Evolutionary conservation across 495 filamentous ascomycete genomes (phyloP).

Genomic region (Umbilicaria muhlenbergii): DNA sequence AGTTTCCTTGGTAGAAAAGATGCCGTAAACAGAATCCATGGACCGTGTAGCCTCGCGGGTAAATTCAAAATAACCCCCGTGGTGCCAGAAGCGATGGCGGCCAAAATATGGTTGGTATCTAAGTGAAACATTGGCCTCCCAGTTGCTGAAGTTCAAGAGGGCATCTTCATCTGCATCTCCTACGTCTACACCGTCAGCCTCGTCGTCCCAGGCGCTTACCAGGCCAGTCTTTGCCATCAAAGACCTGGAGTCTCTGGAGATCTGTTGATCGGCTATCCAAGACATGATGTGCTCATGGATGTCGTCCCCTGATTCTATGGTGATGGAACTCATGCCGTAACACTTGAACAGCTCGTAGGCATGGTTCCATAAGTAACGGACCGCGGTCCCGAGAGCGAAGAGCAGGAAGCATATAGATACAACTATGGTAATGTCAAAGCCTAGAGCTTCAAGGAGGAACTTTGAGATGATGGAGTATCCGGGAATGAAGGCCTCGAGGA

Average conservation of each 20-base stretch:
- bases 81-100: slow-evolving; percentile 23
- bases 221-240: slow-evolving; percentile 40
- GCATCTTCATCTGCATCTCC: slow-evolving; percentile 12
- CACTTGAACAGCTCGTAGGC: slow-evolving; percentile 21
- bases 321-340: slow-evolving; percentile 38
- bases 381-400: slow-evolving; percentile 31
- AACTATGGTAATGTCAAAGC: slow-evolving; percentile 58
- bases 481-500: slow-evolving; percentile 62
- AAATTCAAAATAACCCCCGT: slow-evolving; percentile 24
- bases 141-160: slow-evolving; percentile 25
- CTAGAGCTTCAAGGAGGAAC: slow-evolving; percentile 40
- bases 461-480: slow-evolving; percentile 52
- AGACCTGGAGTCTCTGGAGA: slow-evolving; percentile 33
- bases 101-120: slow-evolving; percentile 34
- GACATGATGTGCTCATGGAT: slow-evolving; percentile 44
- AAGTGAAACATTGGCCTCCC: slow-evolving; percentile 28
- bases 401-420: slow-evolving; percentile 39
- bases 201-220: slow-evolving; percentile 33
- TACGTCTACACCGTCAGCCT: slow-evolving; percentile 20
- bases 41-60: slow-evolving; percentile 16
- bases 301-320: slow-evolving; percentile 39
- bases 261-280: slow-evolving; percentile 41
- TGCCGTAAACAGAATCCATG: slow-evolving; percentile 6
- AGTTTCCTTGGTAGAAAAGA: slow-evolving; percentile 24
- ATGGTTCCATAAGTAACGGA: slow-evolving; percentile 33